Percentiles rank a stretch among this genome's conserved stretches.
These are phyloP conservation scores for Lithohypha guttulata DNA, from an alignment of 2,329 filamentous ascomycete species.

Conservation along the genomic window DNA sequence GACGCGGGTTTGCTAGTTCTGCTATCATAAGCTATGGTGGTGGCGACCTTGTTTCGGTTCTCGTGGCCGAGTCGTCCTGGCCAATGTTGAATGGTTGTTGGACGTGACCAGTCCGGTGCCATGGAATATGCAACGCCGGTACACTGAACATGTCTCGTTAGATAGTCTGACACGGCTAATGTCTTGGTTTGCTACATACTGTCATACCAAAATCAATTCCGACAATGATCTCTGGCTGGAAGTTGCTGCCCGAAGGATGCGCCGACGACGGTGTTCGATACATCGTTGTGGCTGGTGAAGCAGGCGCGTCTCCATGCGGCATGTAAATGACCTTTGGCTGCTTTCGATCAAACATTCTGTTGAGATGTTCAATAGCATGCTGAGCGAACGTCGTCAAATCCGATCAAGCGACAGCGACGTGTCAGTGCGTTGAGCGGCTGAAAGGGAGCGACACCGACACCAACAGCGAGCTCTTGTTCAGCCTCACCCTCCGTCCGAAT, in stretches of 20 bases:
- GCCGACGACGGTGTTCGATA: background rate
- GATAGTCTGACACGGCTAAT: background rate
- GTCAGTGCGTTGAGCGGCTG: too few species aligned
- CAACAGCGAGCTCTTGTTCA: too few species aligned
- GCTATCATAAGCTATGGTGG: conserved; percentile 23
- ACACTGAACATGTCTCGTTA: conserved; percentile 1
- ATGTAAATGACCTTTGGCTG: too few species aligned
- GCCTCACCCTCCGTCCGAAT: too few species aligned
- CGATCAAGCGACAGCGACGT: background rate
- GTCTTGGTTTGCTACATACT: conserved; percentile 12
- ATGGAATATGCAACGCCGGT: conserved; percentile 29
- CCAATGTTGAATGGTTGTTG: conserved; percentile 29
- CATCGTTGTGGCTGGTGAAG: background rate
- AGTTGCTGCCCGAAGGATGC: background rate
- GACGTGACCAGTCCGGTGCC: conserved; percentile 26
- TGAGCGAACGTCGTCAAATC: background rate
- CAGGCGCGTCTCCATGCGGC: background rate
- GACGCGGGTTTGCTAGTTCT: conserved; percentile 10
- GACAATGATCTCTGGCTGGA: conserved; percentile 8
- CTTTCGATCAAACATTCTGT: too few species aligned
- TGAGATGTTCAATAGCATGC: background rate
- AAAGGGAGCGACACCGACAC: too few species aligned
- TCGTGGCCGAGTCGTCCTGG: conserved; percentile 25
- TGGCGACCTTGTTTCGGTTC: conserved; percentile 28
- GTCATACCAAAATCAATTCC: conserved; percentile 27